Evolutionary conservation across 2,329 filamentous ascomycete species (phyloP).

Genomic region (Pseudogymnoascus sp.): DNA sequence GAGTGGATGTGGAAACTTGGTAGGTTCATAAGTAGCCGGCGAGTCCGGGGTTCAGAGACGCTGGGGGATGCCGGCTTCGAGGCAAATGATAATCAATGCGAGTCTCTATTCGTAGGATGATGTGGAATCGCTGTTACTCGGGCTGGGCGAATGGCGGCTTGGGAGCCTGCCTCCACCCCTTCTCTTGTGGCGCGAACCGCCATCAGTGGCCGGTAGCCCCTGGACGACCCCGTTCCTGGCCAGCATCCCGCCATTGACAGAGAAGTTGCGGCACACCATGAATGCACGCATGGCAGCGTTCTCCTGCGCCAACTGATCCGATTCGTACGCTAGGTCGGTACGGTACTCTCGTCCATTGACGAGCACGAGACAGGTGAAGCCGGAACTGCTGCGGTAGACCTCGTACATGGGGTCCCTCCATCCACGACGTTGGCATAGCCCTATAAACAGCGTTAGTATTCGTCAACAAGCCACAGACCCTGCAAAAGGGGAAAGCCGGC

Average conservation of each 20-base stretch:
- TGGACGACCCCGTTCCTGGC: conserved; percentile 61
- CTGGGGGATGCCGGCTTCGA: conserved; percentile 14
- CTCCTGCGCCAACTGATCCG: conserved; percentile 76
- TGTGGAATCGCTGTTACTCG: conserved; percentile 30
- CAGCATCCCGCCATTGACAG: conserved; percentile 89
- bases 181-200: conserved; percentile 24
- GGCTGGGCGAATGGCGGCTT: conserved; percentile 26
- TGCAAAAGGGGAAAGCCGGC: conserved; percentile 5
- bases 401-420: conserved; percentile 90
- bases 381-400: conserved; percentile 62
- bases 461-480: conserved; percentile 9
- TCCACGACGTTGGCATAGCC: conserved; percentile 86
- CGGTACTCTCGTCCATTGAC: conserved; percentile 97
- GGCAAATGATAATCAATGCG: neutral
- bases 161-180: conserved; percentile 20
- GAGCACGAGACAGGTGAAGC: conserved; percentile 82
- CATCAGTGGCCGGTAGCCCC: conserved; percentile 46
- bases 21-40: conserved; percentile 10
- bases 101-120: conserved; percentile 21
- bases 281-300: conserved; percentile 93
- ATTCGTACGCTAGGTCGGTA: conserved; percentile 77
- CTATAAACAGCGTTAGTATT: conserved; percentile 39
- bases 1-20: conserved; percentile 11
- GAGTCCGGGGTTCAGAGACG: conserved; percentile 14
- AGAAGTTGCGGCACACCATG: conserved; percentile 97